phyloP scores from a whole-genome alignment of 2,329 filamentous ascomycete species.

The Penicillium sp. region DNA sequence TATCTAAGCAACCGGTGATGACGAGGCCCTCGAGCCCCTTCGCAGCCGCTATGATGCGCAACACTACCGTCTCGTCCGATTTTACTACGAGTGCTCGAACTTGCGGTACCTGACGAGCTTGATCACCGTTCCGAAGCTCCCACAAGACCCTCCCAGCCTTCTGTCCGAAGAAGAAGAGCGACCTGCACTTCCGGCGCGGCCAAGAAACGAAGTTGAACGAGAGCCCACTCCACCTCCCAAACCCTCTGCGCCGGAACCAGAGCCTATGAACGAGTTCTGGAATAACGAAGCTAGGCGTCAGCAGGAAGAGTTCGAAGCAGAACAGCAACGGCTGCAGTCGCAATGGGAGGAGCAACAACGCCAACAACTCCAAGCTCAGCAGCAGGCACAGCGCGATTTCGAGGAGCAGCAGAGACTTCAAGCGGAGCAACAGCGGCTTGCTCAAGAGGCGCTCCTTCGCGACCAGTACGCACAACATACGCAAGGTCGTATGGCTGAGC shows the following conservation, averaged over 20 bases:
- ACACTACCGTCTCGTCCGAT: slow-evolving; percentile 92
- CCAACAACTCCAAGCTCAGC: slow-evolving; percentile 74
- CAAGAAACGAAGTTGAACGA: slow-evolving; percentile 64
- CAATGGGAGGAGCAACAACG: slow-evolving; percentile 78
- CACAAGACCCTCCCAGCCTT: slow-evolving; percentile 87
- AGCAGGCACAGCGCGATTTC: slow-evolving; percentile 89
- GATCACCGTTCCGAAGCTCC: slow-evolving; percentile 92
- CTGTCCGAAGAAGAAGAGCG: slow-evolving; percentile 79
- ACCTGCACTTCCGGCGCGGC: slow-evolving; percentile 77
- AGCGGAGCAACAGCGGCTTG: slow-evolving; percentile 82
- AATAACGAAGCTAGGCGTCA: slow-evolving; percentile 86
- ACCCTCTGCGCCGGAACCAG: slow-evolving; percentile 68
- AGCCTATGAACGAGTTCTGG: slow-evolving; percentile 98
- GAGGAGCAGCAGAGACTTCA: slow-evolving; percentile 88
- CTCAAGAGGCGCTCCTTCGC: slow-evolving; percentile 82
- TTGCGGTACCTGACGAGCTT: slow-evolving; percentile 92
- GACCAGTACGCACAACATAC: slow-evolving; percentile 93
- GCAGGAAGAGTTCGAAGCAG: slow-evolving; percentile 91
- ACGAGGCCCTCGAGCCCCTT: slow-evolving; percentile 84
- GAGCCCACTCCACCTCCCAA: slow-evolving; percentile 65
- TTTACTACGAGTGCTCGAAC: slow-evolving; percentile 99
- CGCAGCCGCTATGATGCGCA: slow-evolving; percentile 89
- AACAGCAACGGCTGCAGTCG: slow-evolving; percentile 82
- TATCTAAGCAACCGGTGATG: slow-evolving; percentile 73
- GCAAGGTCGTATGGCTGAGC: slow-evolving; percentile 88